A percentile compares a stretch with the other conserved stretches of the same genome.
Evolutionary conservation across 768 basidiomycete genomes (phyloP).

Genomic region (Ramaria sp.): DNA sequence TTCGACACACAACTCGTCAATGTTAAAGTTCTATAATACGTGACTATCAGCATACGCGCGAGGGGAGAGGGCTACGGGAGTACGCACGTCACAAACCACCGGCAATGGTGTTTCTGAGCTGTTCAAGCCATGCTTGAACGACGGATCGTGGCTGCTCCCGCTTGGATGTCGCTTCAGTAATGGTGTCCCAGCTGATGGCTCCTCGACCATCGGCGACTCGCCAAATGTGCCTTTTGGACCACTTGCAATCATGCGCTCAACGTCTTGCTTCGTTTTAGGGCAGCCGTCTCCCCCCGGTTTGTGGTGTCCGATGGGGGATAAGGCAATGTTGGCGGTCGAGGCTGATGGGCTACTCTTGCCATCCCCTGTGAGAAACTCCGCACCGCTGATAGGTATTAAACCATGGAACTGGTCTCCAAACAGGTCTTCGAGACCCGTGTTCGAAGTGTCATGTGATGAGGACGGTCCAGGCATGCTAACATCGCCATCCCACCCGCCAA

Average conservation of each 20-base stretch:
- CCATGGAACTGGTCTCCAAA: conserved; percentile 31
- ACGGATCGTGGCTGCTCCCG: background rate
- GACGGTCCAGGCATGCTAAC: conserved; percentile 16
- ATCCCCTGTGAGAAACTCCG: conserved; percentile 41
- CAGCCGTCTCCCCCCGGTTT: conserved; percentile 29
- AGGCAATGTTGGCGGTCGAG: conserved; percentile 16
- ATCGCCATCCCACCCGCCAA: conserved; percentile 10
- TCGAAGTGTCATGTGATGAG: conserved; percentile 32
- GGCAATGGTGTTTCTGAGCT: no score
- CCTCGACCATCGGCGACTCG: conserved; percentile 43
- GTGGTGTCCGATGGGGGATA: conserved; percentile 18
- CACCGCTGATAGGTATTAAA: conserved; percentile 21
- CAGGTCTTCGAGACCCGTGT: conserved; percentile 34
- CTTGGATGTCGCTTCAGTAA: background rate
- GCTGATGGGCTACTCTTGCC: conserved; percentile 30
- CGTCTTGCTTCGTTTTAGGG: conserved; percentile 45
- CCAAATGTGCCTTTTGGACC: conserved; percentile 26
- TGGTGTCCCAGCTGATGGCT: conserved; percentile 10
- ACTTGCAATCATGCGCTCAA: conserved; percentile 35
- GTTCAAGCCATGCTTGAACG: background rate
- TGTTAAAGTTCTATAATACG: background rate
- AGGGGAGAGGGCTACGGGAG: no score
- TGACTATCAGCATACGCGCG: background rate
- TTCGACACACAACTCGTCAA: conserved; percentile 5
- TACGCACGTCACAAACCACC: background rate